These are phyloP conservation scores for Caulochytrium protostelioides DNA, from an alignment of 371 early-diverging fungal species.

Conservation along the genomic window DNA sequence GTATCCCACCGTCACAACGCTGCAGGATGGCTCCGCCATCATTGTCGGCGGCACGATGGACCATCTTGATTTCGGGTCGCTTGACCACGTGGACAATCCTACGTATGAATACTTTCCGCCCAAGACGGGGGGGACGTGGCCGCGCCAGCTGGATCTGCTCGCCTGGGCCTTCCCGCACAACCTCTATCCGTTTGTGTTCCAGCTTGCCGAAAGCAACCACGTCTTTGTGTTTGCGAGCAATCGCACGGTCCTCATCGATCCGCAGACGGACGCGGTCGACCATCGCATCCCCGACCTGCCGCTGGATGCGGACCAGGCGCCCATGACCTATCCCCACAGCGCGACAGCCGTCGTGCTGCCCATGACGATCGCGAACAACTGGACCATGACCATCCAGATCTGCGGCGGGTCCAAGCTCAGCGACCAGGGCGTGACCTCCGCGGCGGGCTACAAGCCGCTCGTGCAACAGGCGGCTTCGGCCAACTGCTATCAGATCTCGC, in stretches of 20 bases:
- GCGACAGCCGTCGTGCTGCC: no score
- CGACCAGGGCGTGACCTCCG: no score
- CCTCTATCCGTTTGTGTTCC: slow-evolving; percentile 13
- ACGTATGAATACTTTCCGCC: slow-evolving; percentile 1
- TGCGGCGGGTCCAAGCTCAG: no score
- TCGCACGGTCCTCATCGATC: slow-evolving; percentile 6
- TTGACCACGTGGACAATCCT: neutral
- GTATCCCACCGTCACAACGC: no score
- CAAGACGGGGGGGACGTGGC: neutral
- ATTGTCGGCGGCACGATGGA: neutral
- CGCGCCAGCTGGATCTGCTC: slow-evolving; percentile 1
- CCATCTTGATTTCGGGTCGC: neutral
- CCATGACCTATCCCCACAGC: slow-evolving; percentile 10
- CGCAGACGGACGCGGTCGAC: no score
- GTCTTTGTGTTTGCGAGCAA: slow-evolving; percentile 11
- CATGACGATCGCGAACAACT: no score
- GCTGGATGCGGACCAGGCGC: slow-evolving; percentile 2
- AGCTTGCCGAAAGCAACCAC: slow-evolving; percentile 9
- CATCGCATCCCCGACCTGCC: slow-evolving; percentile 2
- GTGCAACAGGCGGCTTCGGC: slow-evolving; percentile 12
- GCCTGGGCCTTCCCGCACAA: slow-evolving; percentile 11
- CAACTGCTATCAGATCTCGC: slow-evolving; percentile 12
- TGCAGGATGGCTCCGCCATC: no score
- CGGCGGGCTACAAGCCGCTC: slow-evolving; percentile 3
- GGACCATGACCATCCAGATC: no score